Conservation (phyloP, 345 rosid species). For the Populus davidiana region DNA sequence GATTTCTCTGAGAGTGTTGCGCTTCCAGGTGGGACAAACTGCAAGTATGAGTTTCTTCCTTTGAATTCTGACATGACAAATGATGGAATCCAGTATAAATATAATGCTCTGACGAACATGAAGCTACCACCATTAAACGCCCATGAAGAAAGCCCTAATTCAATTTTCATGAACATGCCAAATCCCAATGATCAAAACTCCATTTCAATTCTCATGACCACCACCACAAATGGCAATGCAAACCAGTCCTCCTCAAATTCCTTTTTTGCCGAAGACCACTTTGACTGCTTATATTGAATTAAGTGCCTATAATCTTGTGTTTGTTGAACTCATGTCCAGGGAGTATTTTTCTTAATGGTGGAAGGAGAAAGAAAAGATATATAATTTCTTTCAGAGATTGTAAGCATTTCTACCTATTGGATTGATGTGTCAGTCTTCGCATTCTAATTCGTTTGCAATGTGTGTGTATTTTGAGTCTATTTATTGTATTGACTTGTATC, state of each 20-base stretch:
- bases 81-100: constrained; percentile 18
- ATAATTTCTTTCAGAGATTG: constrained; percentile 5
- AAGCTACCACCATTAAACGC: constrained; percentile 29
- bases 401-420: neutral
- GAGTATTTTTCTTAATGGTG: constrained; percentile 1
- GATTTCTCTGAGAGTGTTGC: constrained; percentile 24
- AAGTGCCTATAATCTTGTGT: constrained; percentile 1
- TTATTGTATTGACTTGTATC: neutral
- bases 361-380: neutral
- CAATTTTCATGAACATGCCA: constrained; percentile 17
- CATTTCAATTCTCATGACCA: constrained; percentile 24
- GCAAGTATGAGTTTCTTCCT: constrained; percentile 19
- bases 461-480: neutral
- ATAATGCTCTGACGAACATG: constrained; percentile 24
- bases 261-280: constrained; percentile 14
- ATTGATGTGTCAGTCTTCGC: neutral
- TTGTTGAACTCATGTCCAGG: constrained; percentile 4
- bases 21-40: constrained; percentile 19
- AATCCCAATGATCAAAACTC: constrained; percentile 12
- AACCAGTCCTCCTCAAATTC: constrained; percentile 22
- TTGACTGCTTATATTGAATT: constrained; percentile 20
- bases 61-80: constrained; percentile 25
- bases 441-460: neutral
- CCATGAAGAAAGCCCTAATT: constrained; percentile 30
- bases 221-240: constrained; percentile 16